These are phyloP conservation scores for Sporothrix phasma DNA, from an alignment of 2,329 filamentous ascomycete genomes.

Conservation along the genomic window DNA sequence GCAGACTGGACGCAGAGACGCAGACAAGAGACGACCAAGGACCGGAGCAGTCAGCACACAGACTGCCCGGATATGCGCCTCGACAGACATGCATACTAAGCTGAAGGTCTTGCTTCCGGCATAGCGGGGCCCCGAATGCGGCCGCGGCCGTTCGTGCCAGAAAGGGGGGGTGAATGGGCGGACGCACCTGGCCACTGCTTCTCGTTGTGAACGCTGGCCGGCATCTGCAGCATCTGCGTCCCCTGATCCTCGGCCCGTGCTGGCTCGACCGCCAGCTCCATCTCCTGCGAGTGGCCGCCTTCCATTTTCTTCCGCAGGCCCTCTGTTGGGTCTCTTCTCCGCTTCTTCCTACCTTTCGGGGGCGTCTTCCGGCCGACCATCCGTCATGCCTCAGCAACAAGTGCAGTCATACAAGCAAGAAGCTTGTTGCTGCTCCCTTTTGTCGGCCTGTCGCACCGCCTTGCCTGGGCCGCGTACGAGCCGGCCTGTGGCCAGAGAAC, in stretches of 20 bases:
- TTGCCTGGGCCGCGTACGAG: no score
- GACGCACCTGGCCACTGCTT: not conserved
- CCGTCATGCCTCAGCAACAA: not conserved
- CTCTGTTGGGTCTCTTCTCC: not conserved
- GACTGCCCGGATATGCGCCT: not conserved
- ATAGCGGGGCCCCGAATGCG: not conserved
- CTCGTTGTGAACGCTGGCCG: not conserved
- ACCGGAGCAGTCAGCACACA: not conserved
- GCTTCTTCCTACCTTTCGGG: not conserved
- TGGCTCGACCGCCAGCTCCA: no score
- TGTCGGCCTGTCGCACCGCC: no score
- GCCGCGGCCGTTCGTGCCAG: not conserved
- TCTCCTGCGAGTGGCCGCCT: not conserved
- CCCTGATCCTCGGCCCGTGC: no score
- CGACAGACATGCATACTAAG: not conserved
- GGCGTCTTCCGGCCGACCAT: not conserved
- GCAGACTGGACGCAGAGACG: not conserved
- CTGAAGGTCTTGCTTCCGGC: not conserved
- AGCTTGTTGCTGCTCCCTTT: not conserved
- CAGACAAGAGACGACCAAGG: not conserved
- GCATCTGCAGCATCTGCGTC: no score
- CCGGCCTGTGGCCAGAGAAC: no score
- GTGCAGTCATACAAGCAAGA: not conserved
- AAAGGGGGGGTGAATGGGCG: no score
- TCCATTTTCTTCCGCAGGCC: not conserved